phyloP scores from a whole-genome alignment of 169 alveolate genomes.

The Cryptosporidium tyzzeri region DNA sequence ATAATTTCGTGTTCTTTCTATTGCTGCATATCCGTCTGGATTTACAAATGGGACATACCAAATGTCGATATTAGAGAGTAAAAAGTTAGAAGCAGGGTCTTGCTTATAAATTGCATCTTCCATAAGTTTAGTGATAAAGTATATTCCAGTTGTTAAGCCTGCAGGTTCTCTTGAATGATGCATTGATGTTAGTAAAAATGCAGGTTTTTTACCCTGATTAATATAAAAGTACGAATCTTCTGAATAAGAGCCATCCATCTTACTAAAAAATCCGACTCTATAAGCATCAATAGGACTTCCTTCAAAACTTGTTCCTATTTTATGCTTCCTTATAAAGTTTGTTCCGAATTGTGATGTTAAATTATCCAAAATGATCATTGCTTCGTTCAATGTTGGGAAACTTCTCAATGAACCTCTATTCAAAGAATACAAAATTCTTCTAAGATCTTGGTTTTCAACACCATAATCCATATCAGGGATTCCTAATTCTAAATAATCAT shows the following conservation, averaged over 20 bases:
- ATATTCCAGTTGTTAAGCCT: constrained; percentile 49
- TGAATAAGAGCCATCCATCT: neutral
- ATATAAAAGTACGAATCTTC: neutral
- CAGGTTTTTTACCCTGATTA: constrained; percentile 8
- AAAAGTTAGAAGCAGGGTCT: constrained; percentile 6
- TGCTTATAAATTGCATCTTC: constrained; percentile 36
- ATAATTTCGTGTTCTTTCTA: constrained; percentile 37
- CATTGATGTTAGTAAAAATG: constrained; percentile 55
- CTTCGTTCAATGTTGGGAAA: constrained; percentile 49
- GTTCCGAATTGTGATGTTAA: constrained; percentile 7
- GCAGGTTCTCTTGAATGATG: constrained; percentile 74
- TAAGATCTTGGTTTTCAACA: constrained; percentile 11
- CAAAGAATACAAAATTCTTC: constrained; percentile 11
- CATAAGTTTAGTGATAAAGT: constrained; percentile 30
- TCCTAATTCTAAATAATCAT: constrained; percentile 28
- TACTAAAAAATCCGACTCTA: constrained; percentile 19
- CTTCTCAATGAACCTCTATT: constrained; percentile 42
- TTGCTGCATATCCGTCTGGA: constrained; percentile 79
- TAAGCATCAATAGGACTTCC: constrained; percentile 45
- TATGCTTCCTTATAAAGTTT: constrained; percentile 11
- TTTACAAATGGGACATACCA: constrained; percentile 76
- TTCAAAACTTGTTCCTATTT: constrained; percentile 50
- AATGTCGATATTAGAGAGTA: constrained; percentile 21
- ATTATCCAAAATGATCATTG: constrained; percentile 14
- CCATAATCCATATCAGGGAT: neutral